phyloP scores from a whole-genome alignment of 306 rosid species.

The Dicorynia guianensis region DNA sequence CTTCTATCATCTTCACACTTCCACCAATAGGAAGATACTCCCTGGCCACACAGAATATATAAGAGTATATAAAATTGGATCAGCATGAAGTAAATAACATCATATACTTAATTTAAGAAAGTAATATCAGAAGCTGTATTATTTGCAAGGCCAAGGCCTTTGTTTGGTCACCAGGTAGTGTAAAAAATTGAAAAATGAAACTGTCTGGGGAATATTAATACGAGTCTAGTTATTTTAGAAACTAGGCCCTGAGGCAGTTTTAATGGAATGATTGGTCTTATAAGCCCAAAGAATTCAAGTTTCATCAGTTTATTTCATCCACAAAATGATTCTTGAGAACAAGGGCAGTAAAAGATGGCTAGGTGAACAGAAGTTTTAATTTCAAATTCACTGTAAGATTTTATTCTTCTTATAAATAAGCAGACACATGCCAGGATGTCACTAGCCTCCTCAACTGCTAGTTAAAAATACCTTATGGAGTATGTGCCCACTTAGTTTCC shows the following conservation, averaged over 20 bases:
- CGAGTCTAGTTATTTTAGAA: constrained; percentile 12
- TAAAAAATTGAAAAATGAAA: neutral
- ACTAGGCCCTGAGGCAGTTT: constrained; percentile 10
- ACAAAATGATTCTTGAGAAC: neutral
- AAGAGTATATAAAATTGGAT: neutral
- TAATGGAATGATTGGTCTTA: constrained; percentile 15
- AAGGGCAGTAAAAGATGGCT: neutral
- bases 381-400: neutral
- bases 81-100: neutral
- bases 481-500: neutral
- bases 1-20: constrained; percentile 81
- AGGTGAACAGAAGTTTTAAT: neutral
- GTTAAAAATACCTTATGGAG: too few species aligned
- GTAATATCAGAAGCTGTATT: constrained; percentile 7
- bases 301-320: constrained; percentile 10
- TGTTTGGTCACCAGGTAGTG: neutral
- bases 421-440: neutral
- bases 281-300: constrained; percentile 27
- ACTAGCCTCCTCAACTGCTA: neutral
- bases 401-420: neutral
- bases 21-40: constrained; percentile 99
- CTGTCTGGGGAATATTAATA: constrained; percentile 4
- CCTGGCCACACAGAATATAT: constrained; percentile 54
- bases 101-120: constrained; percentile 10
- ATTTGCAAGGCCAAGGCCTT: neutral